Evolutionary conservation across 306 rosid species (phyloP), one percentile per base, ranked within the genome.

Genomic region (barrel medic (Medicago truncatula)): DNA sequence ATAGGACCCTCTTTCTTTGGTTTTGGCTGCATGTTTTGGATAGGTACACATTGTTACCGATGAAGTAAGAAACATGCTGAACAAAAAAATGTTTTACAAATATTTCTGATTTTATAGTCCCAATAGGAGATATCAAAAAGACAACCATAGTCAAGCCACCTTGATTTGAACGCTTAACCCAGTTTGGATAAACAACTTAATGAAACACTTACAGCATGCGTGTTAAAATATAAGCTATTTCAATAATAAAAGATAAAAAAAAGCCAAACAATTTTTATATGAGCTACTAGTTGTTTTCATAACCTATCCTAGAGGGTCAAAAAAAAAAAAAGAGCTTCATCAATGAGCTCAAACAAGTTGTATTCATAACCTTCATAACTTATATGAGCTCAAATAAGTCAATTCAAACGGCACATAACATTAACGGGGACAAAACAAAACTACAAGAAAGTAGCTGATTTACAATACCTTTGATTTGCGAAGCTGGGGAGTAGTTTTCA

Each of bases 401-500:
- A 50, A 50, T 50, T 2, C 56, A 7, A 47, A 13, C 16, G 10
- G 58, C 15, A 59, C 52, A 72, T 68, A 9, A 53, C 50, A 54
- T 21, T 41, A 75, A 57, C 57, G 76, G 64, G 64, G 6, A 36
- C 9, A 46, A 17, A 72, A 38, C 15, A 60, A 11, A 68, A 53
- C 62, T 56, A 20, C 17, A 38, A 70, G 56, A 72, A 15, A 34
- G 38, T 73, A 40, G 59, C 31, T 28, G 23, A 75, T 82, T 68
- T 56, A 66, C 67, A 70, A 66, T 82, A 95, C 99, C 97, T 95
- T 88, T 68, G 97, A 87, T 77, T 89, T 88, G 81, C 69, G 84
- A 67, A 89, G 90, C 79, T 87, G 85, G 0, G 96, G 97, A 76
- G 85, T 87, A 71, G 82, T 84, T 90, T 92, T 94, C 86, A 90